A percentile compares a stretch with the other conserved stretches of the same genome.
Conservation (phyloP, 306 rosid genomes). For the Dicorynia guianensis region DNA sequence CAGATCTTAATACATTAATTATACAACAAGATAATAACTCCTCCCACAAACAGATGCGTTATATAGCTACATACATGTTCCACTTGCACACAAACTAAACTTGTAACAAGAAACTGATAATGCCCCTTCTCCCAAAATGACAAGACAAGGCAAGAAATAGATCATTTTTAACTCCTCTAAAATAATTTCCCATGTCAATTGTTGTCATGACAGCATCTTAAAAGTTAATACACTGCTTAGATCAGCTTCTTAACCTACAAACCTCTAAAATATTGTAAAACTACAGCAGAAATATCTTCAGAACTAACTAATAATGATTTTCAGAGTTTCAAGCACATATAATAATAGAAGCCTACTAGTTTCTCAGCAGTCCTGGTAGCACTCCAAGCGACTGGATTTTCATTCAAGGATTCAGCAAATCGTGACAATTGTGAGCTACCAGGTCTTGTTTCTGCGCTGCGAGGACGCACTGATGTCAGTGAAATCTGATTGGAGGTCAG, state of each 20-base stretch:
- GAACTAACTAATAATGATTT: background rate
- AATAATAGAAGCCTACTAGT: constrained; percentile 60
- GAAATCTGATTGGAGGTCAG: constrained; percentile 76
- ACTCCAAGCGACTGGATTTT: constrained; percentile 82
- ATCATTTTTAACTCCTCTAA: background rate
- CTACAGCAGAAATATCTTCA: background rate
- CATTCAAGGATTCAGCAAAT: constrained; percentile 80
- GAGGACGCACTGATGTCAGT: constrained; percentile 80
- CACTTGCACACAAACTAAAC: no score
- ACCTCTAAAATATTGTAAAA: constrained; percentile 7
- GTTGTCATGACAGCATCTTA: background rate
- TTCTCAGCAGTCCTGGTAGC: constrained; percentile 77
- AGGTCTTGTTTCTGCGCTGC: constrained; percentile 96
- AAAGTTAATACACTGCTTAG: background rate
- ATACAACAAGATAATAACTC: no score
- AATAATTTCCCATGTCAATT: constrained; percentile 17
- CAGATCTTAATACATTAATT: no score
- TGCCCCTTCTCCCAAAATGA: no score
- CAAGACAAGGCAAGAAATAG: background rate
- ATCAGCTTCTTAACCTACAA: constrained; percentile 6
- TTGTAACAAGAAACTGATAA: no score
- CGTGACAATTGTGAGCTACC: constrained; percentile 96
- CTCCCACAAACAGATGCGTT: no score
- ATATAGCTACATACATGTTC: no score
- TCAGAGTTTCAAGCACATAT: constrained; percentile 30